These are phyloP conservation scores for Pseudogymnoascus sp. DNA, from an alignment of 2,329 filamentous ascomycete species.

Conservation along the genomic window DNA sequence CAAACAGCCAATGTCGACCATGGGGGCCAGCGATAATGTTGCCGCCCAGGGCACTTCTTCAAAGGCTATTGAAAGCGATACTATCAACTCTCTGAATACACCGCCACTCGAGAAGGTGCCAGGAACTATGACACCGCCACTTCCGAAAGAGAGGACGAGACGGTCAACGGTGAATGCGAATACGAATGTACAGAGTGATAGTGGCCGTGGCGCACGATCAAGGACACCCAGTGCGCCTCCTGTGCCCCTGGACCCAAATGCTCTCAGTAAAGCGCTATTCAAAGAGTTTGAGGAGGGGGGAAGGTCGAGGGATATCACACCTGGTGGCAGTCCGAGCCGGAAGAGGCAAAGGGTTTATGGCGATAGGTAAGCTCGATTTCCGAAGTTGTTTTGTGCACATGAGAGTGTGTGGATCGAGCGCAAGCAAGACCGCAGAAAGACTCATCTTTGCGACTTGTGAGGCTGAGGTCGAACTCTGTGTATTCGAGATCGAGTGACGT, in stretches of 20 bases:
- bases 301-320: slow-evolving; percentile 53
- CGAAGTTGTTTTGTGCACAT: background rate
- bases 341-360: slow-evolving; percentile 63
- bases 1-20: background rate
- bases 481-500: background rate
- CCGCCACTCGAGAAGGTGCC: background rate
- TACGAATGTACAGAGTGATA: background rate
- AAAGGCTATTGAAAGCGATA: background rate
- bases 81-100: background rate
- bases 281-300: slow-evolving; percentile 54
- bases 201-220: background rate
- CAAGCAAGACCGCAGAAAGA: background rate
- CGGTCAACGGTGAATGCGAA: slow-evolving; percentile 2
- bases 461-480: background rate
- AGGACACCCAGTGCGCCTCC: slow-evolving; percentile 1
- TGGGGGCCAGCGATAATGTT: background rate
- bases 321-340: slow-evolving; percentile 58
- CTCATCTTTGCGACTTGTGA: background rate
- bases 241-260: slow-evolving; percentile 40
- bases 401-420: background rate
- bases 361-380: slow-evolving; percentile 35
- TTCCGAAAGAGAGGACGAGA: background rate
- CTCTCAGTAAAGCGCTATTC: slow-evolving; percentile 50
- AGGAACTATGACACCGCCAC: background rate
- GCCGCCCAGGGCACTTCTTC: background rate